Base-by-base conservation (phyloP, 768 basidiomycete species). In the Pluteus cervinus region DNA sequence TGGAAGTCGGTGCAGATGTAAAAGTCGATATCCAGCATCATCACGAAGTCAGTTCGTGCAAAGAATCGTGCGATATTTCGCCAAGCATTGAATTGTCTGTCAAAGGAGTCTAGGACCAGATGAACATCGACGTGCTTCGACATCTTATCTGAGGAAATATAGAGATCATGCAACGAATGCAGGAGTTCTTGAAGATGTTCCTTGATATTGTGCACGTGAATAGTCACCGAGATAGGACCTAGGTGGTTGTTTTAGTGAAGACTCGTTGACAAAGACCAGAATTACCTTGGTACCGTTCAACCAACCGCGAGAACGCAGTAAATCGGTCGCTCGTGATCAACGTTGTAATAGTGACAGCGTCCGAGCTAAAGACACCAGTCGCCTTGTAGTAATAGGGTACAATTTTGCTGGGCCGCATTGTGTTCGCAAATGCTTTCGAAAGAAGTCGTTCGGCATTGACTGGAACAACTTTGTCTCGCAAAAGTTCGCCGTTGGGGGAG, bases 1-100 rank as follows among this genome's bases (percentile, higher is more conserved):
- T 83, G 71, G 57, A 89, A 86, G 61, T 87, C 78, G 32, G 90
- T 90, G 55, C 88, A 89, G 8, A 86, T 58, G 22, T 74, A 81
- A 56, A 93, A 91, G 56, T 92, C 89, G 43, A 92, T 81, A 54
- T 93, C 91, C 36, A 92, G 77, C 81, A 91, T 85, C 79, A 92
- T 85, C 40, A 91, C 75, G 47, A 76, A 87, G 45, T 84, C 75
- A 6, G 90, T 90, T 10, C 86, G 74, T 4, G 88, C 81, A 50
- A 89, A 87, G 35, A 88, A 65, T 28, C 90, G 77, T 3, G 89
- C 90, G 29, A 80, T 74, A 55, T 92, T 92, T 23, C 90, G 73
- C 86, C 88, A 92, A 16, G 85, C 79, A 57, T 93, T 93, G 68
- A 93, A 82, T 54, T 90, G 86, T 4, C 88, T 75, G 43, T 82